Base-by-base conservation (phyloP, 805 yeast genomes). In the Metschnikowia corniflorae region DNA sequence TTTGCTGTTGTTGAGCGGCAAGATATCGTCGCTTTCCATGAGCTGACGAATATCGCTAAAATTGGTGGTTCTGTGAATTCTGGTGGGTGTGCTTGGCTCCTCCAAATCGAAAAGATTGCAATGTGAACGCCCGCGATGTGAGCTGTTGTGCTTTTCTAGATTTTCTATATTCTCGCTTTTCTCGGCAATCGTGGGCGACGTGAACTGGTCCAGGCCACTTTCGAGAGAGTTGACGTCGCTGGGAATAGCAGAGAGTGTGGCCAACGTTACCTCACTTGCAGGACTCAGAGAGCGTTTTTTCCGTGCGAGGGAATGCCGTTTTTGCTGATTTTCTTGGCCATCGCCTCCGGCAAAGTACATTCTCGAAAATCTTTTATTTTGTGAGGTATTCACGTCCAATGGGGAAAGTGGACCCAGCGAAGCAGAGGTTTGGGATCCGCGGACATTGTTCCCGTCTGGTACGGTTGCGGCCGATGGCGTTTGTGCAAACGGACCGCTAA, bases 1-100 rank as follows among this genome's bases (percentile, higher is more conserved):
- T 18, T 37, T 36, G 28, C 51, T 47, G 37, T 44, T 44, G 42
- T 30, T 26, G 29, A 47, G 28, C 16, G 51, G 51, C 38, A 44
- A 31, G 20, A 37, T 36, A 7, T 29, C 32, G 25, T 30, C 42
- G 30, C 29, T 26, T 14, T 28, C 25, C 15, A 44, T 22, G 35
- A 42, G 35, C 13, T 27, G 32, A 23, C 32, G 37, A 25, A 46
- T 46, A 26, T 36, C 42, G 24, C 30, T 29, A 30, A 36, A 16
- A 31, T 43, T 43, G 19, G 38, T 29, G 8, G 50, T 46, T 39
- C 51, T 47, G 27, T 32, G 49, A 20, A 44, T 33, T 26, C 33
- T 34, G n/a, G 37, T 20, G 6, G 39, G 39, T 1, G 18, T 15
- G 12, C 29, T 20, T 1, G 40, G 32, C 29, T 36, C 39, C 2